phyloP scores from a whole-genome alignment of 208 protist genomes.

The Trypanosoma cruzi region DNA sequence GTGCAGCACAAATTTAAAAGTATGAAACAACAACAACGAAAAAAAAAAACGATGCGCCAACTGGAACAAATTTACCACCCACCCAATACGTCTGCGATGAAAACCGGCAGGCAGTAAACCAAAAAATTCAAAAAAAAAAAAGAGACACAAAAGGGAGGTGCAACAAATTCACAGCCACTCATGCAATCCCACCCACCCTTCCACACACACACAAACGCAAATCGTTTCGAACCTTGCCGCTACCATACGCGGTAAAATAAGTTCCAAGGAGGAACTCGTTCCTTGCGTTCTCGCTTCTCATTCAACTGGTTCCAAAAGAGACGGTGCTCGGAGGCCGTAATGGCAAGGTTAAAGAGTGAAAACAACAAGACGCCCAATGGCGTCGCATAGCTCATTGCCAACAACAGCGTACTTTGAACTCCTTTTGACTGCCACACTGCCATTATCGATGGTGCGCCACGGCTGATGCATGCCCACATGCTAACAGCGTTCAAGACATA shows the following conservation, averaged over 20 bases:
- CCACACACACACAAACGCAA: not conserved
- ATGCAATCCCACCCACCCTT: not conserved
- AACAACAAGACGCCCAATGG: slow-evolving; percentile 56
- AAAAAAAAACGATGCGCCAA: not conserved
- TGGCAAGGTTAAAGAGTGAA: slow-evolving; percentile 59
- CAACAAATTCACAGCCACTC: not conserved
- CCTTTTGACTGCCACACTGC: not conserved
- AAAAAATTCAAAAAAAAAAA: slow-evolving; percentile 16
- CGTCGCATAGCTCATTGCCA: slow-evolving; percentile 15
- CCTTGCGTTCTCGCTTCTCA: slow-evolving; percentile 16
- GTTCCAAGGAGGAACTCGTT: slow-evolving; percentile 46
- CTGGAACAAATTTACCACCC: no score
- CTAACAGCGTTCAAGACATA: slow-evolving; percentile 46
- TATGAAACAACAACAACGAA: not conserved
- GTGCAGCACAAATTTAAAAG: not conserved
- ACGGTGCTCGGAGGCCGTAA: slow-evolving; percentile 71
- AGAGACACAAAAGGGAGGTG: slow-evolving; percentile 15
- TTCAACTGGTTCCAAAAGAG: slow-evolving; percentile 61
- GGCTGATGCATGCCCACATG: slow-evolving; percentile 19
- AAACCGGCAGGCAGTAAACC: no score
- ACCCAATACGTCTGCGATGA: no score
- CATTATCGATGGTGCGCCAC: not conserved
- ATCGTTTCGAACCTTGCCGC: no score
- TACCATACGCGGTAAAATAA: slow-evolving; percentile 45
- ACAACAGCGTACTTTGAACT: slow-evolving; percentile 13